These are phyloP conservation scores for Colletotrichum tropicicola DNA, from an alignment of 2,329 filamentous ascomycete genomes.

Conservation along the genomic window DNA sequence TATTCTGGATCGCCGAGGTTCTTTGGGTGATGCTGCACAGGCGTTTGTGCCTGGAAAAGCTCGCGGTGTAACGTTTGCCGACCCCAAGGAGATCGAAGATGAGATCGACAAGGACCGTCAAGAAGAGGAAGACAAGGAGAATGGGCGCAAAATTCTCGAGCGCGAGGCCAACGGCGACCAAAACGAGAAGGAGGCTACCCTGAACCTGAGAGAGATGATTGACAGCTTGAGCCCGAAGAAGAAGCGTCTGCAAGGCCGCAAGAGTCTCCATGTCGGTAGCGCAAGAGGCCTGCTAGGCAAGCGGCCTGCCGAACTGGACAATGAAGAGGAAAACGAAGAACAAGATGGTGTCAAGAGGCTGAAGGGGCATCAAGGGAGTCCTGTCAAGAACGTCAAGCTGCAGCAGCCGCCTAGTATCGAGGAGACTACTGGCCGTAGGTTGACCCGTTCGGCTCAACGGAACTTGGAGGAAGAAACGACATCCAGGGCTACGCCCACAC, in stretches of 20 bases:
- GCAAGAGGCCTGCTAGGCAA: slow-evolving; percentile 79
- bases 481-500: slow-evolving; percentile 50
- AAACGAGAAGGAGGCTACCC: slow-evolving; percentile 68
- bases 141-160: slow-evolving; percentile 63
- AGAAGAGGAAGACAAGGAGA: slow-evolving; percentile 70
- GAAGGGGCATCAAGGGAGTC: slow-evolving; percentile 76
- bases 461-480: slow-evolving; percentile 51
- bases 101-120: slow-evolving; percentile 71
- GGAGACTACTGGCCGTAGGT: slow-evolving; percentile 70
- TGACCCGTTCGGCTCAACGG: slow-evolving; percentile 58
- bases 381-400: slow-evolving; percentile 78
- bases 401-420: slow-evolving; percentile 74
- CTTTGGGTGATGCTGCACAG: slow-evolving; percentile 73
- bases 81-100: slow-evolving; percentile 68
- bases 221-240: slow-evolving; percentile 81
- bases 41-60: slow-evolving; percentile 67
- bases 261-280: slow-evolving; percentile 80
- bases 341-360: slow-evolving; percentile 73
- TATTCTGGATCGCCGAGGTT: slow-evolving; percentile 75
- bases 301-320: slow-evolving; percentile 75
- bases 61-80: slow-evolving; percentile 68
- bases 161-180: slow-evolving; percentile 57
- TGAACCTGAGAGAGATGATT: slow-evolving; percentile 80
- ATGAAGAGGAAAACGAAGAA: slow-evolving; percentile 67
- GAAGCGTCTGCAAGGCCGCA: slow-evolving; percentile 70